Percentiles rank a stretch among this genome's conserved stretches.
phyloP scores from a whole-genome alignment of 2,329 filamentous ascomycete species.

The Fusarium continuum region DNA sequence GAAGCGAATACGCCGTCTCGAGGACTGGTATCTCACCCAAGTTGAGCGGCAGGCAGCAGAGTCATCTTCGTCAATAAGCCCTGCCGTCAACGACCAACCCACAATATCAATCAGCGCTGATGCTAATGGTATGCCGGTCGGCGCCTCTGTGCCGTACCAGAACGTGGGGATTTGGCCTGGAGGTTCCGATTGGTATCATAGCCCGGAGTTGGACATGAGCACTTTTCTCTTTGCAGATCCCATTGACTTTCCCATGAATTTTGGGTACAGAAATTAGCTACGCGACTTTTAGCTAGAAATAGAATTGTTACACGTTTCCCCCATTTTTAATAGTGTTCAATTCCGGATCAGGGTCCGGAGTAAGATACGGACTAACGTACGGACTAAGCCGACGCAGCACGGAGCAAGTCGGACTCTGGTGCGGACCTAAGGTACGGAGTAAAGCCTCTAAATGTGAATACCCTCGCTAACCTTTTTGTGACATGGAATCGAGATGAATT shows the following conservation, averaged over 20 bases:
- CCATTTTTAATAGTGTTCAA: fast-evolving
- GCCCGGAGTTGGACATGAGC: slow-evolving; percentile 13
- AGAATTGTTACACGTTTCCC: background rate
- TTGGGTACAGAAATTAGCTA: background rate
- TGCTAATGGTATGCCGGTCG: background rate
- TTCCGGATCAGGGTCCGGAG: background rate
- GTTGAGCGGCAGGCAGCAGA: background rate
- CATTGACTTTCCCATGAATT: slow-evolving; percentile 8
- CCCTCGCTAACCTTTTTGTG: background rate
- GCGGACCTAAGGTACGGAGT: background rate
- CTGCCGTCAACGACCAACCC: background rate
- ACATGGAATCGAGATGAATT: background rate
- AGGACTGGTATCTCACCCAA: slow-evolving; percentile 32
- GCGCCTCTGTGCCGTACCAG: background rate
- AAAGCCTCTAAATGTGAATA: background rate
- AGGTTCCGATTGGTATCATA: slow-evolving; percentile 5
- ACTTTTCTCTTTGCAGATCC: slow-evolving; percentile 34
- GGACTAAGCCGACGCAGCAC: slow-evolving; percentile 1
- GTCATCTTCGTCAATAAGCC: background rate
- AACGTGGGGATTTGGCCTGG: background rate
- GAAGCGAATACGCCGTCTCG: slow-evolving; percentile 19
- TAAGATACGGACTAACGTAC: slow-evolving; percentile 15
- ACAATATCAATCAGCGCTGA: background rate
- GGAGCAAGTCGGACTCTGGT: background rate
- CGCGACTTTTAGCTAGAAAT: background rate